These are phyloP conservation scores for Colletotrichum sp. DNA, from an alignment of 2,329 filamentous ascomycete species.

Conservation along the genomic window DNA sequence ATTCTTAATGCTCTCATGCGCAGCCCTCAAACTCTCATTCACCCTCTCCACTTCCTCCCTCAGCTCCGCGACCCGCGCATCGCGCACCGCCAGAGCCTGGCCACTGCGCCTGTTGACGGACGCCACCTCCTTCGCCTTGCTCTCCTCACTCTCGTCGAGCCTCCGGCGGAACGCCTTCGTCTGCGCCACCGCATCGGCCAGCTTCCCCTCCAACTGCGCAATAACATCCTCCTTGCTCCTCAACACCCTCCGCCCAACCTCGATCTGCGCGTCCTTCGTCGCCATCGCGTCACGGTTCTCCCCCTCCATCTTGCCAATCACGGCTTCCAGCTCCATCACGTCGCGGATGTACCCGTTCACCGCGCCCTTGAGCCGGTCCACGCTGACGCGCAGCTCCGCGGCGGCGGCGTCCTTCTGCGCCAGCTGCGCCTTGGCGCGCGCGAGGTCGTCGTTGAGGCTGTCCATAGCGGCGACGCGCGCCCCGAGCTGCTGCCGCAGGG, in stretches of 20 bases:
- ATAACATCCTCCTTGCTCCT: slow-evolving; percentile 41
- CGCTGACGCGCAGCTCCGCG: slow-evolving; percentile 52
- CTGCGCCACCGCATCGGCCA: slow-evolving; percentile 45
- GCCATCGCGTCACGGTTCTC: slow-evolving; percentile 36
- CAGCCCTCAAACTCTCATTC: slow-evolving; percentile 47
- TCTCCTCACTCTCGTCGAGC: slow-evolving; percentile 41
- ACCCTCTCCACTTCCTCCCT: slow-evolving; percentile 53
- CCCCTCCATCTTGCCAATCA: slow-evolving; percentile 54
- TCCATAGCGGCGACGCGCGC: slow-evolving; percentile 59
- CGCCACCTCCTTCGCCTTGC: slow-evolving; percentile 34
- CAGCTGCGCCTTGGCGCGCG: slow-evolving; percentile 35
- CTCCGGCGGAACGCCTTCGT: slow-evolving; percentile 43
- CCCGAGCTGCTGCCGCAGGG: slow-evolving; percentile 61
- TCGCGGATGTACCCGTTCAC: slow-evolving; percentile 60
- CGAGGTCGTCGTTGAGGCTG: slow-evolving; percentile 47
- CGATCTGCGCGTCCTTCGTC: slow-evolving; percentile 36
- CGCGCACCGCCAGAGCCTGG: slow-evolving; percentile 52
- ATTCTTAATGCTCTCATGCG: slow-evolving; percentile 49
- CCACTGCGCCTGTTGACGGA: slow-evolving; percentile 48
- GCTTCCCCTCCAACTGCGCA: slow-evolving; percentile 47
- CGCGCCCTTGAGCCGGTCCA: slow-evolving; percentile 56
- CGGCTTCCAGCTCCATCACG: slow-evolving; percentile 55
- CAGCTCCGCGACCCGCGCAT: slow-evolving; percentile 55
- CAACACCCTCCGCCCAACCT: slow-evolving; percentile 36
- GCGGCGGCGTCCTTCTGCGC: slow-evolving; percentile 43